Evolutionary conservation across 352 stramenopile species (phyloP).

Genomic region (Paralagenidium karlingii): DNA sequence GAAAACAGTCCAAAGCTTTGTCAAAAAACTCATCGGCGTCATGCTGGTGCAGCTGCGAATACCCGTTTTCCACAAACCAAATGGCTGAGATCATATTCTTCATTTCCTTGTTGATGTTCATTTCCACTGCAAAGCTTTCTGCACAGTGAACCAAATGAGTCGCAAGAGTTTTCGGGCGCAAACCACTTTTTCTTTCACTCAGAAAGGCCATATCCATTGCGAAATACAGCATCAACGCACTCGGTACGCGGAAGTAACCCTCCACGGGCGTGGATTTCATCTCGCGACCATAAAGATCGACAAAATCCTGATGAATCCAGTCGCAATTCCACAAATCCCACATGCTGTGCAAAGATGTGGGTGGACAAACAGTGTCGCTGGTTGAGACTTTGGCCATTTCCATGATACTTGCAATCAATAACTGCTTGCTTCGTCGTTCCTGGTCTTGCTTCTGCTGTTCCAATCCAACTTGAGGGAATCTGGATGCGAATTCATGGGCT

Average conservation of each 20-base stretch:
- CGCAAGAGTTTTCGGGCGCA: too few relatives aligned
- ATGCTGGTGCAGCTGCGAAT: conserved; percentile 55
- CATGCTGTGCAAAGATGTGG: too few relatives aligned
- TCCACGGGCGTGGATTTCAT: conserved; percentile 56
- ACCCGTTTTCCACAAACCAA: conserved; percentile 76
- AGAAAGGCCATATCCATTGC: conserved; percentile 59
- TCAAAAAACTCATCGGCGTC: conserved; percentile 8
- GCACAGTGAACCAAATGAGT: too few relatives aligned
- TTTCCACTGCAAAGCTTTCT: conserved; percentile 8
- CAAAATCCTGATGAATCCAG: too few relatives aligned
- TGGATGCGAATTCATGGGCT: too few relatives aligned
- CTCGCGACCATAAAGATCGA: conserved; percentile 48
- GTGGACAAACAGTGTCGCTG: too few relatives aligned
- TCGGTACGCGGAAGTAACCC: conserved; percentile 59
- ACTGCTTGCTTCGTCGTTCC: too few relatives aligned
- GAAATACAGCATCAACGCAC: conserved; percentile 70
- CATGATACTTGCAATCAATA: too few relatives aligned
- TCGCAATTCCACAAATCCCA: too few relatives aligned
- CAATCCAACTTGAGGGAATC: too few relatives aligned
- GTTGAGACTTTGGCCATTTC: too few relatives aligned
- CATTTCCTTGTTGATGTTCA: conserved; percentile 65
- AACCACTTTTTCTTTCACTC: conserved; percentile 8
- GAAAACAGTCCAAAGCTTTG: not conserved
- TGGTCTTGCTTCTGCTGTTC: too few relatives aligned
- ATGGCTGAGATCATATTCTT: conserved; percentile 64